phyloP scores from a whole-genome alignment of 768 basidiomycete genomes.

The Lentinula guzmanii region DNA sequence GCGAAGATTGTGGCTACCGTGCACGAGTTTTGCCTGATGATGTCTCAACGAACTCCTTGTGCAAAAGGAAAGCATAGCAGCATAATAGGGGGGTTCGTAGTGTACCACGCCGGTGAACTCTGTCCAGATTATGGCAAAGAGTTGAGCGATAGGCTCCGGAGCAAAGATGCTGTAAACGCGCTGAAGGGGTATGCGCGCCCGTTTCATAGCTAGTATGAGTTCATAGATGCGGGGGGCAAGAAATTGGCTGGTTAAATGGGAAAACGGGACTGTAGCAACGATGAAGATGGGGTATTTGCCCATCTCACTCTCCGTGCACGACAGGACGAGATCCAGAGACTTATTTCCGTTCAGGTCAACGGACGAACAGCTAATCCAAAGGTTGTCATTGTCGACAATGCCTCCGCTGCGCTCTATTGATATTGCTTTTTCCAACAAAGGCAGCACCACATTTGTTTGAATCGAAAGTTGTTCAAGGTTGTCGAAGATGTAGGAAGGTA shows the following conservation, averaged over 20 bases:
- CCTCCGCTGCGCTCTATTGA: neutral
- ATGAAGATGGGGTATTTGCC: conserved; percentile 68
- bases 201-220: conserved; percentile 34
- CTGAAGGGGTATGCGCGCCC: conserved; percentile 21
- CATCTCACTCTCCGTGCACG: conserved; percentile 49
- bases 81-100: neutral
- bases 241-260: conserved; percentile 27
- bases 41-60: conserved; percentile 36
- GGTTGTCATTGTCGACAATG: conserved; percentile 17
- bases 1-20: conserved; percentile 19
- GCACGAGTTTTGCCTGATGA: conserved; percentile 5
- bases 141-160: conserved; percentile 34
- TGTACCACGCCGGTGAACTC: neutral
- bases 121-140: conserved; percentile 34
- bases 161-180: conserved; percentile 68
- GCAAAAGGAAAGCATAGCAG: conserved; percentile 28
- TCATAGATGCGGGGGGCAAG: conserved; percentile 32
- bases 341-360: conserved; percentile 2
- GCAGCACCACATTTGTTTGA: conserved; percentile 20
- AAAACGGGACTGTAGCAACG: conserved; percentile 36
- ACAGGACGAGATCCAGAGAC: conserved; percentile 47
- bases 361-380: conserved; percentile 29
- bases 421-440: conserved; percentile 11
- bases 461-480: conserved; percentile 20
- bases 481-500: conserved; percentile 26